These are phyloP conservation scores for Collybia nuda DNA, from an alignment of 768 basidiomycete species.

Conservation along the genomic window DNA sequence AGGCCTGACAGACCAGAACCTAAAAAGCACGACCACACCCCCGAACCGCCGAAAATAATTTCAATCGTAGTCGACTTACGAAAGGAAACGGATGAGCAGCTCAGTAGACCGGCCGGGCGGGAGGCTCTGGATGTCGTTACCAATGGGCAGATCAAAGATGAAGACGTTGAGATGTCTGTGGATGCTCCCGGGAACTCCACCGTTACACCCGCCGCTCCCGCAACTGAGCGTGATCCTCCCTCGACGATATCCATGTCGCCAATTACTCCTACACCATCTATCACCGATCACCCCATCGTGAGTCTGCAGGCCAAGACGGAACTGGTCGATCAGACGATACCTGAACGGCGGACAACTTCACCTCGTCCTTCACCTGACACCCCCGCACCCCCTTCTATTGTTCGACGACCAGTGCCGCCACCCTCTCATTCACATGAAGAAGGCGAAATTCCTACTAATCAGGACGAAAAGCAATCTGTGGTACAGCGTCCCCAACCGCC, in stretches of 20 bases:
- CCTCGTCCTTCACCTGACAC: conserved; percentile 4
- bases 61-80: conserved; percentile 3
- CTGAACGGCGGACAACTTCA: not conserved
- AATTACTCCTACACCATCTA: not conserved
- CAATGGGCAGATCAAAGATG: conserved; percentile 1
- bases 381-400: not conserved
- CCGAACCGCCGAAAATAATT: not conserved
- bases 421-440: conserved; percentile 43
- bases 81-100: conserved; percentile 21
- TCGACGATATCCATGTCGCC: not conserved
- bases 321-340: conserved; percentile 15
- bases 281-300: not conserved
- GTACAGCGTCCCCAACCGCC: conserved; percentile 12
- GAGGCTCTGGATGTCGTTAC: not conserved
- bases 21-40: conserved; percentile 1
- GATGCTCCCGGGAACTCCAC: not conserved
- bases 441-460: conserved; percentile 40
- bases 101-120: not conserved
- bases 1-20: not conserved
- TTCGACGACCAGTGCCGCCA: not conserved
- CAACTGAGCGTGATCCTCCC: not conserved
- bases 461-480: conserved; percentile 13
- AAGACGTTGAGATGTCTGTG: conserved; percentile 1
- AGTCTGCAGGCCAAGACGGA: conserved; percentile 18
- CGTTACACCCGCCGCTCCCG: not conserved